Conservation (phyloP, 2,329 filamentous ascomycete genomes). For the Akanthomyces lecanii region DNA sequence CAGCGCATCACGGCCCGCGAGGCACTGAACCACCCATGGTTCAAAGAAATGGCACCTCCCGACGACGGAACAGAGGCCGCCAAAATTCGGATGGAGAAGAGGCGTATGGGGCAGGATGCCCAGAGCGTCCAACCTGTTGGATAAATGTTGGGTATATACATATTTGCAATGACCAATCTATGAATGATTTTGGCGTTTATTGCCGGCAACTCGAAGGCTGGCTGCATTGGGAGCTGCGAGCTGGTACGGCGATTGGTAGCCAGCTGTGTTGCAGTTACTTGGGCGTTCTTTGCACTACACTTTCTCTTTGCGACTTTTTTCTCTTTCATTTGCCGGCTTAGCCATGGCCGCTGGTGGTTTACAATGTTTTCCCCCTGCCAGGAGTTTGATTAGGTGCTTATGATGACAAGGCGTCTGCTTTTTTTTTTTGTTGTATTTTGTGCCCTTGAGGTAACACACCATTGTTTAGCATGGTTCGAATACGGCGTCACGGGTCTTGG, state of each 20-base stretch:
- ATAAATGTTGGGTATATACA: conserved; percentile 21
- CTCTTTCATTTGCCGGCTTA: neutral
- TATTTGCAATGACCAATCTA: neutral
- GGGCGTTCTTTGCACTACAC: neutral
- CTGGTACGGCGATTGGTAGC: neutral
- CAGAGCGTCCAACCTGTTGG: conserved; percentile 22
- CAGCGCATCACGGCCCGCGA: conserved; percentile 64
- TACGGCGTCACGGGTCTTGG: neutral
- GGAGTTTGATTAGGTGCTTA: conserved; percentile 2
- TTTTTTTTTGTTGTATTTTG: conserved; percentile 2
- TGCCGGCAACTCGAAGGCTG: neutral
- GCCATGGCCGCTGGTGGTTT: neutral
- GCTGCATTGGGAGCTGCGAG: conserved; percentile 5
- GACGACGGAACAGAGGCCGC: conserved; percentile 66
- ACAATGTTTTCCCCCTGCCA: neutral
- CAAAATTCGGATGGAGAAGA: conserved; percentile 55
- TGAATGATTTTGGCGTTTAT: neutral
- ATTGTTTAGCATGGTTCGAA: neutral
- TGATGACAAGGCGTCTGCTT: conserved; percentile 4
- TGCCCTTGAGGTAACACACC: neutral
- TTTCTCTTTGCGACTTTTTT: neutral
- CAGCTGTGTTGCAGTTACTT: neutral
- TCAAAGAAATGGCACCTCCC: conserved; percentile 57
- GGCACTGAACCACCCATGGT: conserved; percentile 64
- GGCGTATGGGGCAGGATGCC: conserved; percentile 27